Evolutionary conservation across 352 stramenopile genomes (phyloP), one percentile per base, ranked within the genome.

Genomic region (Phytophthora citricola): DNA sequence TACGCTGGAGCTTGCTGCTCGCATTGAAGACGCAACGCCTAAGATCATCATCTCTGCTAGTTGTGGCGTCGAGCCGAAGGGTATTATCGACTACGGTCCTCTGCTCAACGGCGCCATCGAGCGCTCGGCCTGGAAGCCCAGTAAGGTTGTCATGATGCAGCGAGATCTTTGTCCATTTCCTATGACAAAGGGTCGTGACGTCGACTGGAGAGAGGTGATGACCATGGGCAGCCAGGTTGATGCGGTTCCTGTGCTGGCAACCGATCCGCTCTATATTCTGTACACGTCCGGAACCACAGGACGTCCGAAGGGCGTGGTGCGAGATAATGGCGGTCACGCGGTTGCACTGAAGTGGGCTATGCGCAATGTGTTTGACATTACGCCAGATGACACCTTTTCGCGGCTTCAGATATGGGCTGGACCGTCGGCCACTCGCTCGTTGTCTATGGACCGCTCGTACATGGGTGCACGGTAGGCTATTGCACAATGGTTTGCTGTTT

Each of bases 321-420:
- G 83, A 29, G 85, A 92, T 60, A 89, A 90, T 56, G 87, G 84
- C 12, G 87, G 86, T 1, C 79, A 94, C 64, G 85, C 85, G 26
- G 85, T 93, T 10, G 87, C 87, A n/a, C 80, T 97, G n/a, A 94
- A 96, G 63, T 96, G 81, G 75, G 76, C 83, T 31, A 95, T 97
- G 89, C 69, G 76, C 14, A 75, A 91, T 27, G 78, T 94, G 38
- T 93, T 96, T 53, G 71, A 85, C 55, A 89, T 87, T n/a, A 63
- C 78, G 12, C 62, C 65, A 10, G 86, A 88, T 4, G 90, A 97
- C 47, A 89, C 89, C 10, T 97, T 87, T 97, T 90, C 76, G 82
- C 89, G 5, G 89, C 88, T 2, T 90, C 75, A 15, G 91, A 97
- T 69, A 93, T 96, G 73, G 93, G 93, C 9, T 98, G 93, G 93